Evolutionary conservation across 176 grass and related monocot genomes (phyloP).

Genomic region (Dendrocalamus sinicus): DNA sequence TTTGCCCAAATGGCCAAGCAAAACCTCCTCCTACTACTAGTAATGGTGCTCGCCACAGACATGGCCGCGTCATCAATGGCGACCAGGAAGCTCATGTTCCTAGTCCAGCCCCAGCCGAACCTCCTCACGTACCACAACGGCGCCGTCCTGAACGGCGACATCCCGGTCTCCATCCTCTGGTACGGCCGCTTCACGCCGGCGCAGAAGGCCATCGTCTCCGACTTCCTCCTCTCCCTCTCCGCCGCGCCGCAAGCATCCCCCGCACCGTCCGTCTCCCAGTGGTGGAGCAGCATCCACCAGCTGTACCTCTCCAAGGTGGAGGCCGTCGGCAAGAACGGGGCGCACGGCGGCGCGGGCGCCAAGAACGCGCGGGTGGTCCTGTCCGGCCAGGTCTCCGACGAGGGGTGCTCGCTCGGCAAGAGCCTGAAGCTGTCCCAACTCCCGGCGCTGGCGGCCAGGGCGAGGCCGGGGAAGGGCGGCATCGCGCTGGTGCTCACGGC

Average conservation of each 20-base stretch:
- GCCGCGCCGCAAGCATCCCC: neutral
- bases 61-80: slow-evolving; percentile 8
- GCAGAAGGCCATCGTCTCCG: slow-evolving; percentile 68
- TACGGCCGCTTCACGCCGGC: slow-evolving; percentile 65
- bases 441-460: slow-evolving; percentile 50
- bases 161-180: slow-evolving; percentile 65
- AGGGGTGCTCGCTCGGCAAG: slow-evolving; percentile 56
- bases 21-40: slow-evolving; percentile 9
- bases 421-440: slow-evolving; percentile 58
- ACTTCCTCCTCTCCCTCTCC: slow-evolving; percentile 72
- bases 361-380: slow-evolving; percentile 45
- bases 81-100: slow-evolving; percentile 52
- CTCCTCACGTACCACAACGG: slow-evolving; percentile 74
- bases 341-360: neutral
- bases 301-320: slow-evolving; percentile 57
- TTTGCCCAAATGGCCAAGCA: slow-evolving; percentile 25
- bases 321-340: neutral
- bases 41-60: slow-evolving; percentile 25
- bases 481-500: slow-evolving; percentile 67
- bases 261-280: slow-evolving; percentile 55
- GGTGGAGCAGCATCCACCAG: slow-evolving; percentile 60
- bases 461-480: slow-evolving; percentile 44
- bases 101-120: slow-evolving; percentile 57
- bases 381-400: slow-evolving; percentile 58
- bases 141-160: slow-evolving; percentile 53